These are phyloP conservation scores for Excoecaria cochinchinensis DNA, from an alignment of 345 rosid species.

Conservation along the genomic window DNA sequence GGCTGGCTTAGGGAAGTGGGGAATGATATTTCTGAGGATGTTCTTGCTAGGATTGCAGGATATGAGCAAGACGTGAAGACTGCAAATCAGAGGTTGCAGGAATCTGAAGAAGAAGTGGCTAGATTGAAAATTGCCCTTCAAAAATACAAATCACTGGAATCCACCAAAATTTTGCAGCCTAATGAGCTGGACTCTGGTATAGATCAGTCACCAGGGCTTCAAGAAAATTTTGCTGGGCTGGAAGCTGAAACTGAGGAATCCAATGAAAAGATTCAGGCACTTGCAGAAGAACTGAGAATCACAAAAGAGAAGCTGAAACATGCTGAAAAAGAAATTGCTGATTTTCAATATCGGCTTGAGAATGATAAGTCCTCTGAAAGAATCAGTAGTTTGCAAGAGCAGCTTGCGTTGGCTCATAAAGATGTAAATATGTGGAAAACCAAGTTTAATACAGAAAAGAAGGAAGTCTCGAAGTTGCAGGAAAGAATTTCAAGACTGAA, in stretches of 20 bases:
- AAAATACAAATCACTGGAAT: slow-evolving; percentile 29
- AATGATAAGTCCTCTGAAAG: slow-evolving; percentile 11
- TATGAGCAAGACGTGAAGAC: slow-evolving; percentile 50
- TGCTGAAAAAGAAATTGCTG: slow-evolving; percentile 52
- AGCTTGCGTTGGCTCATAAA: slow-evolving; percentile 29
- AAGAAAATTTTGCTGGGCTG: slow-evolving; percentile 23
- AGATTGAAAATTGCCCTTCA: slow-evolving; percentile 45
- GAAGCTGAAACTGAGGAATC: slow-evolving; percentile 28
- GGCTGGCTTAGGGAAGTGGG: slow-evolving; percentile 19
- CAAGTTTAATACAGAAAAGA: slow-evolving; percentile 38
- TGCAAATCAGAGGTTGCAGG: slow-evolving; percentile 43
- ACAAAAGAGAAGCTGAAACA: slow-evolving; percentile 53
- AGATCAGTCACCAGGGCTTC: slow-evolving; percentile 28
- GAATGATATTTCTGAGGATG: slow-evolving; percentile 39
- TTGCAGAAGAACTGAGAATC: slow-evolving; percentile 55
- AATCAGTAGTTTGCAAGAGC: slow-evolving; percentile 23
- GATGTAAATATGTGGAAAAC: slow-evolving; percentile 25
- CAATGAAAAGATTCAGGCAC: slow-evolving; percentile 28
- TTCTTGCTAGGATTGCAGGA: slow-evolving; percentile 29
- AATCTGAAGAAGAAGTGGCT: slow-evolving; percentile 57
- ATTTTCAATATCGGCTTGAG: slow-evolving; percentile 32
- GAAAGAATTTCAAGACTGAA: slow-evolving; percentile 35
- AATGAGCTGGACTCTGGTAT: slow-evolving; percentile 35
- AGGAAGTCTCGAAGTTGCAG: slow-evolving; percentile 42
- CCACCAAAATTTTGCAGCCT: background rate